Evolutionary conservation across 176 grass and related monocot species (phyloP), one percentile per base, ranked within the genome.

Genomic region (Lolium rigidum): DNA sequence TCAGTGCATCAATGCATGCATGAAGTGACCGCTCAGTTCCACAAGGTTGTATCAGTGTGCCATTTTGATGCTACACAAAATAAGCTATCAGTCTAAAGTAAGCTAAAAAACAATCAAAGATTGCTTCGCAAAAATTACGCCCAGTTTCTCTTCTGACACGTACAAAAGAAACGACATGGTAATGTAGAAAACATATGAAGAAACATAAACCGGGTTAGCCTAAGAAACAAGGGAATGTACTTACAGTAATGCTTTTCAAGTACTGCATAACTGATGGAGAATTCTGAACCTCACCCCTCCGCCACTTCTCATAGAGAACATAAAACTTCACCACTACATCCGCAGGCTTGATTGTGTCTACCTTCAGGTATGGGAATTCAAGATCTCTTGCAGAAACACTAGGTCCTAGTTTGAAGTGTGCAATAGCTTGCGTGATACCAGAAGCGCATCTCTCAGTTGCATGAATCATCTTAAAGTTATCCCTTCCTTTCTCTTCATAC

Each of bases 241-340:
- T 95, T 92, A 98, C 96, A 80, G 85, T 88, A 55, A 90, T 80
- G 68, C 48, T 86, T 84, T 95, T 94, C 79, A 98, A 80, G 64
- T 86, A 80, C 43, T 84, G 77, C 6, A 92, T 84, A 82, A 86
- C 66, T 81, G 81, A 87, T 86, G 88, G 82, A 69, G 86, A 94
- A 15, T 92, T 92, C 24, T 88, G 80, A 80, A 79, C 64, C 20
- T 95, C 93, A 28, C 88, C 93, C 70, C 90, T 87, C 39, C 69
- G 74, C 93, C 93, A 98, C 74, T 88, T 94, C 71, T 98, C 96
- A 18, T 90, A 98, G 28, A 95, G 76, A 86, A 94, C 87, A 90
- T 89, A 94, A 66, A 95, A 91, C 37, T 92, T 98, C 38, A 98
- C 91, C 59, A 91, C 76, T 59, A 78, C 13, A 88, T 79, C 76